Percentiles rank a stretch among this genome's conserved stretches.
phyloP scores from a whole-genome alignment of 2,329 filamentous ascomycete genomes.

The Proliferodiscus dingleyae region DNA sequence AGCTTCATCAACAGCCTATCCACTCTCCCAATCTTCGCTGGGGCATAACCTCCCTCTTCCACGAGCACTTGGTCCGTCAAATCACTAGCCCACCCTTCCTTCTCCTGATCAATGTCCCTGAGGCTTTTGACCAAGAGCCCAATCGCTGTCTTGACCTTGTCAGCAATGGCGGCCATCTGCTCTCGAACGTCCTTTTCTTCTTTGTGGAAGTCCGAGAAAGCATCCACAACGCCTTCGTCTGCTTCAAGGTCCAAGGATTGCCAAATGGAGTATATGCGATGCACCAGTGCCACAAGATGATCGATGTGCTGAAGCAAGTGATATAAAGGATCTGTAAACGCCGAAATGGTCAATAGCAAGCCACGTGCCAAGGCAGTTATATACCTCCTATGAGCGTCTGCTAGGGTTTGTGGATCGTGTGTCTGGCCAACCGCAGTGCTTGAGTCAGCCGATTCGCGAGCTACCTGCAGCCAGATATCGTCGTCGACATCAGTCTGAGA shows the following conservation, averaged over 20 bases:
- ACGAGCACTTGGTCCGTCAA: slow-evolving; percentile 30
- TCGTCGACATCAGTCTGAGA: slow-evolving; percentile 27
- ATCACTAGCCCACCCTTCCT: slow-evolving; percentile 32
- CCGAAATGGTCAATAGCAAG: slow-evolving; percentile 59
- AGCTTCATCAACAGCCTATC: slow-evolving; percentile 89
- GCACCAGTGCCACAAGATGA: slow-evolving; percentile 71
- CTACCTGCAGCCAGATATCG: slow-evolving; percentile 40
- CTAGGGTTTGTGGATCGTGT: slow-evolving; percentile 82
- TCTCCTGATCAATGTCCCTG: slow-evolving; percentile 47
- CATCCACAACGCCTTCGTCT: slow-evolving; percentile 76
- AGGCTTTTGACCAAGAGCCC: slow-evolving; percentile 54
- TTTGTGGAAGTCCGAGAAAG: slow-evolving; percentile 62
- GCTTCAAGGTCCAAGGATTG: slow-evolving; percentile 73
- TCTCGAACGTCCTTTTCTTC: slow-evolving; percentile 66
- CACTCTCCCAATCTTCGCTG: slow-evolving; percentile 70
- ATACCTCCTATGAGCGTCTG: slow-evolving; percentile 73
- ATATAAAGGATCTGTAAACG: slow-evolving; percentile 62
- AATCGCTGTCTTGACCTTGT: slow-evolving; percentile 61
- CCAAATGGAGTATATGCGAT: slow-evolving; percentile 72
- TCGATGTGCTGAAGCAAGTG: slow-evolving; percentile 70
- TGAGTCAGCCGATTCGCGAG: slow-evolving; percentile 12
- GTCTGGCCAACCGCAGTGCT: slow-evolving; percentile 20
- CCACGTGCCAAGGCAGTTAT: slow-evolving; percentile 62
- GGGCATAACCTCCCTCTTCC: slow-evolving; percentile 56
- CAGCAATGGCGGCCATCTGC: slow-evolving; percentile 60